These are phyloP conservation scores for Ochromonas danica DNA, from an alignment of 108 stramenopile species.

Conservation along the genomic window DNA sequence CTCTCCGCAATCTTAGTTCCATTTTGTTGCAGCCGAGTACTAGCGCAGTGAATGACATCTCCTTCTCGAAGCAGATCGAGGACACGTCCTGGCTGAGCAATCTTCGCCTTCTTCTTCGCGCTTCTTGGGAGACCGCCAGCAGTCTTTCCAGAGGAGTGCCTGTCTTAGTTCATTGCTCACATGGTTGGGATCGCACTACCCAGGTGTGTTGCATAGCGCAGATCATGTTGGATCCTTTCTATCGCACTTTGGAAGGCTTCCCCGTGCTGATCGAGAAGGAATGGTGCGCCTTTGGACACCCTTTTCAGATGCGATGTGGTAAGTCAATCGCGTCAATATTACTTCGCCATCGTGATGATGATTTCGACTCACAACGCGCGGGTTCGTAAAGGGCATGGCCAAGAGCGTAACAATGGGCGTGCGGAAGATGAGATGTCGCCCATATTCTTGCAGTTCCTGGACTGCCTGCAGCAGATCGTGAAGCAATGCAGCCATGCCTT, in stretches of 20 bases:
- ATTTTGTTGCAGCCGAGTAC: not conserved
- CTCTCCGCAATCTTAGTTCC: not conserved
- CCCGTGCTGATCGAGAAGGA: conserved; percentile 90
- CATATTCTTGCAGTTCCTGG: conserved; percentile 35
- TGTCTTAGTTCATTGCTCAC: conserved; percentile 91
- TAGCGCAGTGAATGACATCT: not conserved
- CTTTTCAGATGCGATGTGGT: conserved; percentile 74
- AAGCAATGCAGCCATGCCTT: not conserved
- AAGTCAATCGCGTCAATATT: too few relatives aligned
- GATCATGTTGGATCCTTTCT: conserved; percentile 92
- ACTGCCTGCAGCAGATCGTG: conserved; percentile 20
- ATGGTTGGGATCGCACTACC: conserved; percentile 97
- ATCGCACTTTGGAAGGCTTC: conserved; percentile 89
- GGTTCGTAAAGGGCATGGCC: not conserved
- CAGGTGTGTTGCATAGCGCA: conserved; percentile 86
- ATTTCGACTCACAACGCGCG: not conserved
- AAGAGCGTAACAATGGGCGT: not conserved
- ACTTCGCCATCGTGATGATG: too few relatives aligned
- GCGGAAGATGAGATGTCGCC: conserved; percentile 17
- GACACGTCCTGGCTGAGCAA: conserved; percentile 86
- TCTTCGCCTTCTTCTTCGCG: conserved; percentile 75
- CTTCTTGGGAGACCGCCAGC: conserved; percentile 78
- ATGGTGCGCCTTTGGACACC: conserved; percentile 94
- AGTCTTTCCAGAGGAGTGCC: conserved; percentile 80
- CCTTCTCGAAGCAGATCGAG: conserved; percentile 56